Base-by-base conservation (phyloP, 208 protist genomes). In the Trypanosoma mega region DNA sequence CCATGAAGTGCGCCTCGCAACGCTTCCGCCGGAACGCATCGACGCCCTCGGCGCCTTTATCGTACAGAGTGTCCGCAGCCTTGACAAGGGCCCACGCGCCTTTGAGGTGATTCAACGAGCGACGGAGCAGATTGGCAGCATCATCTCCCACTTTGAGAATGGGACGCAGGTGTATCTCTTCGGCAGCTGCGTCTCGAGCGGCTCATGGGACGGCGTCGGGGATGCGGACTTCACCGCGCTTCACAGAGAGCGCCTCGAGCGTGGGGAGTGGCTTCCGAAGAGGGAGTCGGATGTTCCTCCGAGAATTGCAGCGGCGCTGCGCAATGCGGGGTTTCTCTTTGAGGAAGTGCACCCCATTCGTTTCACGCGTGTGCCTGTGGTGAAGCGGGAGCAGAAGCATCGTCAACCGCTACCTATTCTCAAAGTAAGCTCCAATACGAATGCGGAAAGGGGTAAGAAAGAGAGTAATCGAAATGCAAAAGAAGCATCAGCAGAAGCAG, bases 201-300 rank as follows among this genome's bases (percentile, higher is more conserved):
- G 84, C 39, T 78, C 52, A 9, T 94, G 88, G 85, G 88, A 94
- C 66, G 88, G 88, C 11, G 33, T 63, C 7, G 72, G 80, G 1
- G 88, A 94, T 55, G 80, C 67, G 29, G 88, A 94, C 61, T 92
- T 92, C 59, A 68, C 79, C 16, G 67, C 84, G 2, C 27, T 77
- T 14, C n/a, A 59, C 14, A 23, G 18, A n/a, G 1, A 33, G 37
- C 27, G 20, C 12, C 36, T 62, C 14, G 2, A 14, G 16, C 23
- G 34, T 39, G 31, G 18, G 1, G 23, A 44, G 21, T 63, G 33
- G 48, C 21, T 20, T n/a, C 53, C 48, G 26, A 27, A 44, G 26
- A 27, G 62, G 14, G 71, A 88, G 69, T 52, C 56, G 26, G 0
- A 8, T 6, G 5, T 67, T 14, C 55, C 89, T 26, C 39, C 21